A percentile compares a stretch with the other conserved stretches of the same genome.
Evolutionary conservation across 2,329 filamentous ascomycete species (phyloP).

Genomic region (Lecanicillium sp.): DNA sequence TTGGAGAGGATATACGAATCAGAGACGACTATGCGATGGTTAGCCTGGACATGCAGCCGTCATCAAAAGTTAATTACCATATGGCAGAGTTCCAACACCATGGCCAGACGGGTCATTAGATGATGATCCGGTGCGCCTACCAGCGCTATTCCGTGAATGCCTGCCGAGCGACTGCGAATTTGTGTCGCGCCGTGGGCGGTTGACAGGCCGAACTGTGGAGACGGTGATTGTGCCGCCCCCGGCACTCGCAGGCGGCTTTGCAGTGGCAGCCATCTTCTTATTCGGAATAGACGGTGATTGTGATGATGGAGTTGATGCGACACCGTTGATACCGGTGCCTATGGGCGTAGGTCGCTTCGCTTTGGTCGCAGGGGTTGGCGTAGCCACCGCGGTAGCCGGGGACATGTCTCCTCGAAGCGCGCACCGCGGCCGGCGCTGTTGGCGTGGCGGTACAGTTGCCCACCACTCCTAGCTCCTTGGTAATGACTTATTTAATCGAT

Average conservation of each 20-base stretch:
- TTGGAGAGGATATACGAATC: constrained; percentile 77
- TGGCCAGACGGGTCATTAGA: constrained; percentile 36
- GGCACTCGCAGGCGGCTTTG: constrained; percentile 34
- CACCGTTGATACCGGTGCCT: constrained; percentile 60
- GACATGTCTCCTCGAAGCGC: constrained; percentile 41
- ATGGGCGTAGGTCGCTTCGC: constrained; percentile 63
- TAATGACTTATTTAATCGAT: not conserved
- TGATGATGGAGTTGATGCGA: constrained; percentile 51
- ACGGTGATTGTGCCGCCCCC: constrained; percentile 33
- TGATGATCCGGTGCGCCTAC: constrained; percentile 43
- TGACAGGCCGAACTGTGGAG: constrained; percentile 43
- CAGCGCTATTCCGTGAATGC: constrained; percentile 45
- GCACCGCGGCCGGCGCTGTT: constrained; percentile 14
- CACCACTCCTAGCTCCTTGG: constrained; percentile 13
- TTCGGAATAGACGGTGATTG: constrained; percentile 52
- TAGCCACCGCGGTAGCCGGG: constrained; percentile 45
- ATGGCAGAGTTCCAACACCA: constrained; percentile 43
- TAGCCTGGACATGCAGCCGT: constrained; percentile 15
- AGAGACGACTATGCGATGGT: constrained; percentile 54
- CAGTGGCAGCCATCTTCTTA: constrained; percentile 45
- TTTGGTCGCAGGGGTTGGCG: constrained; percentile 46
- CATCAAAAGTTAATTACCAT: constrained; percentile 33
- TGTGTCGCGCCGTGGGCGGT: constrained; percentile 54
- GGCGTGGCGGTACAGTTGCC: constrained; percentile 1
- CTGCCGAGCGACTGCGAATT: constrained; percentile 38